A percentile compares a stretch with the other conserved stretches of the same genome.
Evolutionary conservation across 2,329 filamentous ascomycete species (phyloP).

Genomic region (Mycosphaerelloides madeirae): DNA sequence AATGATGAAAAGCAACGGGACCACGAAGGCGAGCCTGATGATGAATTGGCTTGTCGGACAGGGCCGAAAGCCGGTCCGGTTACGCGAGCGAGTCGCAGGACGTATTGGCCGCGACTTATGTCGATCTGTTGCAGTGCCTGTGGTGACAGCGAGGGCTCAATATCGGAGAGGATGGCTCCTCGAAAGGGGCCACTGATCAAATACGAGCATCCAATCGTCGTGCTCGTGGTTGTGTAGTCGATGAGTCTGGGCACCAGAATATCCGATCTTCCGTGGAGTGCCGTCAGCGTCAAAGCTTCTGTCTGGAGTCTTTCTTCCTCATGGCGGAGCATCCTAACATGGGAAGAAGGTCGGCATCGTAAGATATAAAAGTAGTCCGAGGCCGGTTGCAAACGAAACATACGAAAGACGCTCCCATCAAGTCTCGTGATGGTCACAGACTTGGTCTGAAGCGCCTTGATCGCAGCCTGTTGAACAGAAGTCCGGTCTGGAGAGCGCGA

Average conservation of each 20-base stretch:
- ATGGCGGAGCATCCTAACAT: constrained; percentile 39
- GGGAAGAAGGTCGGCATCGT: constrained; percentile 37
- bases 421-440: constrained; percentile 24
- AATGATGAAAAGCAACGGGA: constrained; percentile 49
- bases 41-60: constrained; percentile 15
- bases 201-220: constrained; percentile 22
- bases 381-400: constrained; percentile 38
- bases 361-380: constrained; percentile 39
- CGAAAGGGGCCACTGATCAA: constrained; percentile 27
- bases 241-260: constrained; percentile 38
- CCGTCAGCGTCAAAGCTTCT: constrained; percentile 37
- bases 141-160: constrained; percentile 30
- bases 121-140: constrained; percentile 37
- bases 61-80: constrained; percentile 48
- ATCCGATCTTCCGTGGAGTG: constrained; percentile 33
- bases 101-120: constrained; percentile 36
- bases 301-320: constrained; percentile 40
- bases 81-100: constrained; percentile 43
- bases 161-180: constrained; percentile 24
- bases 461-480: constrained; percentile 23
- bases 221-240: constrained; percentile 27
- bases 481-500: constrained; percentile 21
- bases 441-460: constrained; percentile 24
- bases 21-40: constrained; percentile 43
- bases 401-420: constrained; percentile 34